phyloP scores from a whole-genome alignment of 129 eudicot genomes.

The Artemisia annua region DNA sequence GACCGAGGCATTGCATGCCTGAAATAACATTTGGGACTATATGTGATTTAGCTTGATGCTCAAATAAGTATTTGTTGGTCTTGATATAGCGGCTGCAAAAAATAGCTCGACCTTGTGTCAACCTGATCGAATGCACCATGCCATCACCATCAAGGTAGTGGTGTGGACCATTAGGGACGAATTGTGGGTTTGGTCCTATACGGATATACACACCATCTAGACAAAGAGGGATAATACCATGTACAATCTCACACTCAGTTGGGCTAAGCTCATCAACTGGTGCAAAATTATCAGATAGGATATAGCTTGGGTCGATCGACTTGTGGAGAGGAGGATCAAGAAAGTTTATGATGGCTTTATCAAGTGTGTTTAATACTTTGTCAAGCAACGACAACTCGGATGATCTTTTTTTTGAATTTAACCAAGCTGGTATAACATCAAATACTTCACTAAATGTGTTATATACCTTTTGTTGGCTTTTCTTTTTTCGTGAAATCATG shows the following conservation, averaged over 20 bases:
- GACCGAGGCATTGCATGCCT: conserved; percentile 7
- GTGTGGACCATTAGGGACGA: conserved; percentile 59
- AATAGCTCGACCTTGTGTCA: conserved; percentile 44
- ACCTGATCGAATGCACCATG: conserved; percentile 51
- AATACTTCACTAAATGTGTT: no score
- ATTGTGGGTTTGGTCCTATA: conserved; percentile 68
- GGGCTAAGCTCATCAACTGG: conserved; percentile 17
- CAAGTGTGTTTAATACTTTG: conserved; percentile 5
- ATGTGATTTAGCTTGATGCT: conserved; percentile 20
- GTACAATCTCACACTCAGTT: conserved; percentile 10
- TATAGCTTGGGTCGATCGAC: not conserved
- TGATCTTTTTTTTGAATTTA: not conserved
- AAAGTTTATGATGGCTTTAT: conserved; percentile 1
- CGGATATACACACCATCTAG: conserved; percentile 57
- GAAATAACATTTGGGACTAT: conserved; percentile 46
- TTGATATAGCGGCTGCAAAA: conserved; percentile 53
- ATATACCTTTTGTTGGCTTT: no score
- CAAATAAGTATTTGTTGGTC: conserved; percentile 43
- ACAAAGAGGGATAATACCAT: conserved; percentile 2
- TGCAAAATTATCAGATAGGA: conserved; percentile 14
- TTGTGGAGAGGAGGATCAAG: conserved; percentile 24
- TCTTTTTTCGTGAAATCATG: no score
- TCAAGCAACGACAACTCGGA: not conserved
- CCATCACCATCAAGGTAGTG: conserved; percentile 70
- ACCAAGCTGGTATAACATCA: not conserved